phyloP scores from a whole-genome alignment of 306 rosid genomes.

The Psophocarpus tetragonolobus region DNA sequence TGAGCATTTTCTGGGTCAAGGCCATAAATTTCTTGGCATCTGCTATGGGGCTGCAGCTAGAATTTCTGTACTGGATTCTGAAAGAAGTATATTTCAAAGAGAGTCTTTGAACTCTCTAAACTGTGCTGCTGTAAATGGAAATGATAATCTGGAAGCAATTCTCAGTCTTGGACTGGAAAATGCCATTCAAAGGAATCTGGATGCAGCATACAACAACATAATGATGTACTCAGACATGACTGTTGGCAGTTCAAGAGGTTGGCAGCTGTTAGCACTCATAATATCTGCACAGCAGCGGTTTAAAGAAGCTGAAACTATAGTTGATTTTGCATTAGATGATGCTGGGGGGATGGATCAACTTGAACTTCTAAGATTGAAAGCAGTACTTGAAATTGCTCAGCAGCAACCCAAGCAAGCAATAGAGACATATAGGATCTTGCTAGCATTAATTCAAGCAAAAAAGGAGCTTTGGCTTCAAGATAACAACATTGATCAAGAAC shows the following conservation, averaged over 20 bases:
- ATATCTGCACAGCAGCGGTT: conserved; percentile 71
- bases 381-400: conserved; percentile 72
- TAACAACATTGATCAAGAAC: conserved; percentile 36
- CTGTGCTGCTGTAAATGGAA: conserved; percentile 45
- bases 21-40: conserved; percentile 65
- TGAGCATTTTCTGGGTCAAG: conserved; percentile 60
- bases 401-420: conserved; percentile 81
- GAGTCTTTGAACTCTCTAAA: conserved; percentile 61
- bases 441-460: conserved; percentile 67
- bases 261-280: conserved; percentile 67
- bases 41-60: conserved; percentile 80
- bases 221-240: conserved; percentile 51
- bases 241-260: conserved; percentile 68
- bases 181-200: conserved; percentile 74
- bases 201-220: conserved; percentile 59
- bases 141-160: conserved; percentile 54
- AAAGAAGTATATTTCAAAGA: conserved; percentile 56
- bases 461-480: conserved; percentile 49
- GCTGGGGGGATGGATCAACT: conserved; percentile 63
- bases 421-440: conserved; percentile 77
- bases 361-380: conserved; percentile 72
- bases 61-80: conserved; percentile 69
- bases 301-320: conserved; percentile 71
- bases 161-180: conserved; percentile 69
- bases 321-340: conserved; percentile 84